Evolutionary conservation across 495 filamentous ascomycete genomes (phyloP).

Genomic region (Penicillium mononematosum): DNA sequence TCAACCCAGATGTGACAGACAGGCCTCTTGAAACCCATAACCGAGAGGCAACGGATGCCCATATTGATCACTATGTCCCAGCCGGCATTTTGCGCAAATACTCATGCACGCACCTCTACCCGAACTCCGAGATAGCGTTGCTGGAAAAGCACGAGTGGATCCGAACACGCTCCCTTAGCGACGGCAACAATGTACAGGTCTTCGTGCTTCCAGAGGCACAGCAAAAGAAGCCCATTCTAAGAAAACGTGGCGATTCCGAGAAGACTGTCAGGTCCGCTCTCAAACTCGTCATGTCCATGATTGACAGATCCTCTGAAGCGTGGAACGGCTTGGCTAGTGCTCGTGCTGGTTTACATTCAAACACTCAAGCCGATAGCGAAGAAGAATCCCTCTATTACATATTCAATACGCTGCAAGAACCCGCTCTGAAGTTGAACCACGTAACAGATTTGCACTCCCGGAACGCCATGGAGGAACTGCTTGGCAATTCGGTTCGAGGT

Average conservation of each 20-base stretch:
- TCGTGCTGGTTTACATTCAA: neutral
- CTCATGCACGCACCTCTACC: constrained; percentile 5
- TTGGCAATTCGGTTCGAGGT: constrained; percentile 54
- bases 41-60: neutral
- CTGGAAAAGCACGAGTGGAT: constrained; percentile 39
- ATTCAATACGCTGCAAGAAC: constrained; percentile 82
- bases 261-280: constrained; percentile 43
- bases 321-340: constrained; percentile 53
- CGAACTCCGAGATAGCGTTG: constrained; percentile 21
- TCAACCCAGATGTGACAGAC: neutral
- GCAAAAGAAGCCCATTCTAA: constrained; percentile 30
- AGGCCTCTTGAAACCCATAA: neutral
- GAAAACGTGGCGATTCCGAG: too few relatives aligned
- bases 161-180: constrained; percentile 18
- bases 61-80: constrained; percentile 11
- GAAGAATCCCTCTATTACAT: constrained; percentile 72
- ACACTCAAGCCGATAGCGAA: constrained; percentile 10
- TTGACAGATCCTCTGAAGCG: constrained; percentile 55
- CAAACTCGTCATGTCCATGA: constrained; percentile 47
- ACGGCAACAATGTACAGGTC: constrained; percentile 46
- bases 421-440: constrained; percentile 53
- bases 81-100: constrained; percentile 17
- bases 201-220: constrained; percentile 66
- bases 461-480: constrained; percentile 61
- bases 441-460: constrained; percentile 56